Evolutionary conservation across 768 basidiomycete genomes (phyloP), one percentile per base, ranked within the genome.

Genomic region (Lentinula raphanica): DNA sequence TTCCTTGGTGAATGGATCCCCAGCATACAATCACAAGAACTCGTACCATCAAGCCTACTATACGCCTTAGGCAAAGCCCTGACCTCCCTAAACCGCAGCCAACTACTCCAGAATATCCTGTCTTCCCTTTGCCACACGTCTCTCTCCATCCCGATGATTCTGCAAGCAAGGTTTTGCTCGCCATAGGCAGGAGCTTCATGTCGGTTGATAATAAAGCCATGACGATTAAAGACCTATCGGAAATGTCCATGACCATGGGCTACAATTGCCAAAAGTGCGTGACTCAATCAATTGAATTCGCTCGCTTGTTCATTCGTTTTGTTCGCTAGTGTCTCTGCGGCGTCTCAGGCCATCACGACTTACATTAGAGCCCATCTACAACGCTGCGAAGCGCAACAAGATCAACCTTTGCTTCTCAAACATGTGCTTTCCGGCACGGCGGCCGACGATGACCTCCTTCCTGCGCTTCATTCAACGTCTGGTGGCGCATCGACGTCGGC

Each of bases 151-250:
- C 84, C 3, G 89, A 90, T 62, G 89, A 91, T 70, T 85, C 85
- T 11, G 75, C 68, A 58, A 86, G 77, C 68, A 90, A 86, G 68
- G 85, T 89, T 58, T 86, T 90, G 62, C 77, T 85, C 58, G 87
- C 88, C 44, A 82, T 91, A 64, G 87, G 80, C 28, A 82, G 87
- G 28, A 79, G 88, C 28, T 84, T 91, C 63, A 77, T 89, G 66
- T 85, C 88, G 32, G 85, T 91, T 58, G 82, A 87, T 66, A 92
- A 92, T 71, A 83, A 87, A 49, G 89, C 89, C 48, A 88, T 90
- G 85, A 91, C 89, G 40, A 87, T 91, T 74, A 92, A 91, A 69
- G 89, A 92, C 74, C 82, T 92, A 55, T 85, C 90, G 31, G 87
- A 90, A 64, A 81, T 85, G 73, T 79, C 83, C 36, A 76, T 84